These are phyloP conservation scores for Saccharomycopsis javanensis DNA, from an alignment of 805 yeast genomes.

Conservation along the genomic window DNA sequence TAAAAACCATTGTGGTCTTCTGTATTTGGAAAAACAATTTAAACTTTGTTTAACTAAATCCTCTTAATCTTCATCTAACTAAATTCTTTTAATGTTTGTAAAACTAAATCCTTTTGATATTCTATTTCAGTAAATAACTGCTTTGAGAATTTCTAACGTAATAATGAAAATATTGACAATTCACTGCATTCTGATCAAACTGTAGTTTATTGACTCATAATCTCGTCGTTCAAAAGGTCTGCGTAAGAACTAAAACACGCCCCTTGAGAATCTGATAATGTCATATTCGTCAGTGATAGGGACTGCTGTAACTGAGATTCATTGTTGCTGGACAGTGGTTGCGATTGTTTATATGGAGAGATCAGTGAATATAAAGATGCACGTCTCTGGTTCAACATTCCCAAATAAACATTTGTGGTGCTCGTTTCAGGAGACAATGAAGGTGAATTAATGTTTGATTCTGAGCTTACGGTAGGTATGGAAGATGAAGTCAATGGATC, in stretches of 20 bases:
- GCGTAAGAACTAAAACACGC: constrained; percentile 10
- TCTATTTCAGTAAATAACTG: too few species aligned
- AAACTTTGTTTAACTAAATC: too few species aligned
- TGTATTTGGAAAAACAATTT: too few species aligned
- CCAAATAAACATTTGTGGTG: not conserved
- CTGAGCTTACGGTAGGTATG: not conserved
- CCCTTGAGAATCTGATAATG: not conserved
- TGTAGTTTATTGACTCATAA: not conserved
- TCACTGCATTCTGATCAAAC: too few species aligned
- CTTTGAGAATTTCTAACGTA: too few species aligned
- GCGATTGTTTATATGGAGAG: not conserved
- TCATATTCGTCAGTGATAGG: not conserved
- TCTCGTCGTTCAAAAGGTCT: constrained; percentile 11
- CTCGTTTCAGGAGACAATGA: not conserved
- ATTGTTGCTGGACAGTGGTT: not conserved
- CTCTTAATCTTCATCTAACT: too few species aligned
- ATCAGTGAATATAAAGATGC: not conserved
- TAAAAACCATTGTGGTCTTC: too few species aligned
- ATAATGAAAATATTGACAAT: too few species aligned
- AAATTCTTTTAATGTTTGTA: too few species aligned
- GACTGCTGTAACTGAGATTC: not conserved
- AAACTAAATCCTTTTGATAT: too few species aligned
- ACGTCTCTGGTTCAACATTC: not conserved
- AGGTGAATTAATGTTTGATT: not conserved
- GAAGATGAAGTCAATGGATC: not conserved